phyloP scores from a whole-genome alignment of 2,329 filamentous ascomycete species.

The Colletotrichum sp. region DNA sequence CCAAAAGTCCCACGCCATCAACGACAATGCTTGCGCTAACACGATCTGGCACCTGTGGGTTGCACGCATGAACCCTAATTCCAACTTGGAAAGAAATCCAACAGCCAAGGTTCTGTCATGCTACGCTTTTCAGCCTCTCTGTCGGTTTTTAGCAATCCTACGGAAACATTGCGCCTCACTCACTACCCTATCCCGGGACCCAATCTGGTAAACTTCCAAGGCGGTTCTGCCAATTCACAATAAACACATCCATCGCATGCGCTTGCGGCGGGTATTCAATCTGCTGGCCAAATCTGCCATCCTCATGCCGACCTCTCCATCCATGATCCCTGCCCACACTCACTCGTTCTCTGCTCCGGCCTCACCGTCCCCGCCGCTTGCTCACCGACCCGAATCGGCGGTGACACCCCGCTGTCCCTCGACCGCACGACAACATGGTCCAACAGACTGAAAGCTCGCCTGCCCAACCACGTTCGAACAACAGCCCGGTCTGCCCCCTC shows the following conservation, averaged over 20 bases:
- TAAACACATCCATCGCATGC: not conserved
- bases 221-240: not conserved
- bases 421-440: not conserved
- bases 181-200: not conserved
- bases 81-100: not conserved
- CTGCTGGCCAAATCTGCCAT: not conserved
- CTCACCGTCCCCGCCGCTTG: not conserved
- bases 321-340: not conserved
- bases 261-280: not conserved
- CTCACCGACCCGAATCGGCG: conserved; percentile 1
- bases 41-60: not conserved
- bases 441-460: not conserved
- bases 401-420: not conserved
- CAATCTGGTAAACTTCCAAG: not conserved
- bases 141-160: not conserved
- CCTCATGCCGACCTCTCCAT: not conserved
- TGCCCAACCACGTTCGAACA: not conserved
- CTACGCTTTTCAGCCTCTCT: not conserved
- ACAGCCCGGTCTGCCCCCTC: not conserved
- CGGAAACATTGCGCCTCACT: not conserved
- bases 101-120: not conserved
- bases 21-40: not conserved
- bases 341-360: not conserved
- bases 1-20: not conserved
- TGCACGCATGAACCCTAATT: conserved; percentile 4